These are phyloP conservation scores for Penicillium sp. DNA, from an alignment of 2,329 filamentous ascomycete genomes.

Conservation along the genomic window DNA sequence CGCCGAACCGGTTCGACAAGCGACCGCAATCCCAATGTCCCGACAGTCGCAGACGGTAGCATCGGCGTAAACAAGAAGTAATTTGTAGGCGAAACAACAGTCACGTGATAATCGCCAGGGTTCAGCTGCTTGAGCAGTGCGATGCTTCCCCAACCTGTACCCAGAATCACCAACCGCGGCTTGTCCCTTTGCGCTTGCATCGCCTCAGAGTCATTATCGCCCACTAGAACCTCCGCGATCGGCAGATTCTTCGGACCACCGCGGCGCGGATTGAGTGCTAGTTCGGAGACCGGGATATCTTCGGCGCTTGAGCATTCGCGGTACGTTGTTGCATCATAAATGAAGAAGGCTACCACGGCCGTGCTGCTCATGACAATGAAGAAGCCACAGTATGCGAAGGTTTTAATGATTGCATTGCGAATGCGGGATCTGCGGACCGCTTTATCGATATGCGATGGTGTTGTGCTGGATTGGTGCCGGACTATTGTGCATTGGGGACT, in stretches of 20 bases:
- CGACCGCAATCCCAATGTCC: constrained; percentile 87
- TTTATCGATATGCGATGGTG: constrained; percentile 21
- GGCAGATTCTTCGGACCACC: constrained; percentile 96
- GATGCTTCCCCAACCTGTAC: constrained; percentile 94
- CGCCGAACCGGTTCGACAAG: constrained; percentile 90
- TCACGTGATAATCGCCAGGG: constrained; percentile 92
- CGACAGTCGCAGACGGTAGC: constrained; percentile 95
- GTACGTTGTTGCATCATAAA: constrained; percentile 94
- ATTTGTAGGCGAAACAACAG: constrained; percentile 90
- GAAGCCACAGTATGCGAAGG: constrained; percentile 74
- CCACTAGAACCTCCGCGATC: constrained; percentile 83
- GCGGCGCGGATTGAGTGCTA: constrained; percentile 77
- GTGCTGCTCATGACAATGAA: constrained; percentile 73
- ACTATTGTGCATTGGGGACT: constrained; percentile 31
- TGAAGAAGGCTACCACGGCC: constrained; percentile 80
- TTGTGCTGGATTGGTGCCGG: constrained; percentile 39
- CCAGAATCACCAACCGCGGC: constrained; percentile 88
- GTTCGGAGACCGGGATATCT: constrained; percentile 82
- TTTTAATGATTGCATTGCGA: constrained; percentile 66
- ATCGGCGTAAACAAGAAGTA: constrained; percentile 99
- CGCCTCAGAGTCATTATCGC: constrained; percentile 79
- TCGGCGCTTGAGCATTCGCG: constrained; percentile 67
- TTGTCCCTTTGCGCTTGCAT: constrained; percentile 79
- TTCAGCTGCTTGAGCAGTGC: constrained; percentile 88
- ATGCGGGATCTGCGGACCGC: constrained; percentile 36